Evolutionary conservation across 179 eudicot species (phyloP).

Genomic region (Silene noctiflora): DNA sequence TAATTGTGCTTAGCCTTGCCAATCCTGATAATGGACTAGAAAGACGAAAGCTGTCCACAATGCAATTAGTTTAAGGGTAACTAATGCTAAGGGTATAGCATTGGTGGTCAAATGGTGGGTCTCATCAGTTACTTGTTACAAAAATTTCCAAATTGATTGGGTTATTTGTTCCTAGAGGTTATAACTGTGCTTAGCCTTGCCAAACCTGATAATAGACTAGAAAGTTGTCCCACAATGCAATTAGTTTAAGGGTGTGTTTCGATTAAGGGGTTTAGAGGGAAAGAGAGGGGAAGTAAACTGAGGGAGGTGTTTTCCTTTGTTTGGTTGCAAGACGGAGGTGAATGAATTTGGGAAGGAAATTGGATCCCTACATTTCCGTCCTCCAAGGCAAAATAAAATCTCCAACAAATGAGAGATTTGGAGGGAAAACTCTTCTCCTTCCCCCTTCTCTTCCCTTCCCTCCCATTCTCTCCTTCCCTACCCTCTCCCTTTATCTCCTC

Average conservation of each 20-base stretch:
- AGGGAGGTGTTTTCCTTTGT: too few species aligned
- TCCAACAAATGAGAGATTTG: too few species aligned
- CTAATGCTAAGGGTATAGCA: not conserved
- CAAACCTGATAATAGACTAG: not conserved
- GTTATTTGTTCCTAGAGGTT: not conserved
- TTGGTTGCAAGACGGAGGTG: too few species aligned
- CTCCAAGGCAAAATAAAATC: too few species aligned
- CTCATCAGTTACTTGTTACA: not conserved
- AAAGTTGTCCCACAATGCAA: constrained; percentile 6
- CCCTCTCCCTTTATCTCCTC: too few species aligned
- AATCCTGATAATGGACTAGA: not conserved
- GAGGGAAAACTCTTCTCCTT: too few species aligned
- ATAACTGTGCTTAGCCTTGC: constrained; percentile 1
- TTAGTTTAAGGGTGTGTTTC: not conserved
- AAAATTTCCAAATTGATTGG: not conserved
- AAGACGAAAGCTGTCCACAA: constrained; percentile 6
- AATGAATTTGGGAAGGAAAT: too few species aligned
- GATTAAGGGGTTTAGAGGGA: too few species aligned
- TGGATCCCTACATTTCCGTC: too few species aligned
- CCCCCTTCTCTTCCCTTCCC: too few species aligned
- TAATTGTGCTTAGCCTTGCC: not conserved
- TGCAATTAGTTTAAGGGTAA: not conserved
- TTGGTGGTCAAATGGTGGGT: not conserved
- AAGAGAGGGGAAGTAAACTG: too few species aligned
- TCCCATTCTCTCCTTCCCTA: too few species aligned